phyloP scores from a whole-genome alignment of 176 grass and related monocot species.

The Pontederia crassipes region DNA sequence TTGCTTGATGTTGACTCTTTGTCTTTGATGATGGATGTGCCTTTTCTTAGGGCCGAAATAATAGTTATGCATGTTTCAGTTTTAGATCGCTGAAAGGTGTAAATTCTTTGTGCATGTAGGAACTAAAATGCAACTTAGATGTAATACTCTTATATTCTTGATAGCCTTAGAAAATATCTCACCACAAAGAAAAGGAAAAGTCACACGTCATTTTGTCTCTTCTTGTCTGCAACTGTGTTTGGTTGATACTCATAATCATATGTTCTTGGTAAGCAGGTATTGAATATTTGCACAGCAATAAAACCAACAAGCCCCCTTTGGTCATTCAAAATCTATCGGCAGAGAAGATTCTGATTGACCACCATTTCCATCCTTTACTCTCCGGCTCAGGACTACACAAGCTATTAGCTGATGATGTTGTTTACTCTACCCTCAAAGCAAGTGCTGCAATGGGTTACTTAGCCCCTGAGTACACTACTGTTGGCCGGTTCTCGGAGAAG shows the following conservation, averaged over 20 bases:
- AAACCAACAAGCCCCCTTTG: slow-evolving; percentile 48
- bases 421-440: slow-evolving; percentile 75
- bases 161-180: too few relatives aligned
- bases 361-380: slow-evolving; percentile 59
- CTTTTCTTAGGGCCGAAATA: neutral
- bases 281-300: slow-evolving; percentile 59
- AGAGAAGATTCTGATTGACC: slow-evolving; percentile 64
- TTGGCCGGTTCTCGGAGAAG: slow-evolving; percentile 75
- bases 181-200: too few relatives aligned
- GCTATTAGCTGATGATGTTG: slow-evolving; percentile 69
- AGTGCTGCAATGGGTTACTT: slow-evolving; percentile 98
- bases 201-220: neutral
- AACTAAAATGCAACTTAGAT: too few relatives aligned
- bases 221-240: slow-evolving; percentile 16
- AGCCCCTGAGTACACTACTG: slow-evolving; percentile 75
- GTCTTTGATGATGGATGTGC: neutral
- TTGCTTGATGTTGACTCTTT: neutral
- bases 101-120: too few relatives aligned
- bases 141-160: too few relatives aligned
- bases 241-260: neutral
- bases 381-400: slow-evolving; percentile 70
- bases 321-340: slow-evolving; percentile 81
- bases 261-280: slow-evolving; percentile 36
- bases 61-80: too few relatives aligned
- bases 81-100: too few relatives aligned